Percentiles rank a stretch among this genome's conserved stretches.
phyloP scores from a whole-genome alignment of 345 rosid species.

The Lepidium didymum region DNA sequence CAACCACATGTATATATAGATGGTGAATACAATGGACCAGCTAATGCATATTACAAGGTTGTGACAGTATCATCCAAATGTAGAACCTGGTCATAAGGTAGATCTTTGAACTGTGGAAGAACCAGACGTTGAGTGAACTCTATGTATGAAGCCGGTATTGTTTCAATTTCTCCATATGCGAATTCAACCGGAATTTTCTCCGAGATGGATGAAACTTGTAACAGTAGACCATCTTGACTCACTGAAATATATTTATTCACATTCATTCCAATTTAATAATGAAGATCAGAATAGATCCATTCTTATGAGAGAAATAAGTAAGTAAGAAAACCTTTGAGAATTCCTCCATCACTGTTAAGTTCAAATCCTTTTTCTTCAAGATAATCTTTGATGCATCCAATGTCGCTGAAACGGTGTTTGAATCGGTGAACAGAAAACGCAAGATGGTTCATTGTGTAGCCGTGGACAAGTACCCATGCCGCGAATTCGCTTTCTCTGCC shows the following conservation, averaged over 20 bases:
- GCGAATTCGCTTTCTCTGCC: conserved; percentile 84
- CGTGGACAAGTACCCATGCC: conserved; percentile 91
- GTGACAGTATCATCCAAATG: background rate
- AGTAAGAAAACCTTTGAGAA: conserved; percentile 65
- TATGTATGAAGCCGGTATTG: conserved; percentile 69
- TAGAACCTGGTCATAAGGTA: conserved; percentile 50
- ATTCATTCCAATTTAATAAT: background rate
- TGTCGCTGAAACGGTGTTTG: conserved; percentile 53
- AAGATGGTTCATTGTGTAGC: conserved; percentile 85
- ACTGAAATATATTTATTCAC: conserved; percentile 27
- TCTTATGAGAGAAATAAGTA: background rate
- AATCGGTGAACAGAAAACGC: conserved; percentile 68
- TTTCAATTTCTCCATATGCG: conserved; percentile 47
- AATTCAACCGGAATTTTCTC: conserved; percentile 48
- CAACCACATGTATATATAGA: background rate
- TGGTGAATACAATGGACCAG: background rate
- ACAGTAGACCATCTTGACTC: conserved; percentile 81
- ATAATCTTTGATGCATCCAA: conserved; percentile 47
- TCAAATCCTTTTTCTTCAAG: conserved; percentile 60
- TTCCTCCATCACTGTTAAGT: conserved; percentile 74
- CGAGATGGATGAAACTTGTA: conserved; percentile 72
- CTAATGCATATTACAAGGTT: background rate
- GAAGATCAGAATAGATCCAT: background rate
- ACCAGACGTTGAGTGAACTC: conserved; percentile 78
- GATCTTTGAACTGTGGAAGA: conserved; percentile 45